Base-by-base conservation (phyloP, 2,329 filamentous ascomycete species). In the Ceratocystis ficicola region DNA sequence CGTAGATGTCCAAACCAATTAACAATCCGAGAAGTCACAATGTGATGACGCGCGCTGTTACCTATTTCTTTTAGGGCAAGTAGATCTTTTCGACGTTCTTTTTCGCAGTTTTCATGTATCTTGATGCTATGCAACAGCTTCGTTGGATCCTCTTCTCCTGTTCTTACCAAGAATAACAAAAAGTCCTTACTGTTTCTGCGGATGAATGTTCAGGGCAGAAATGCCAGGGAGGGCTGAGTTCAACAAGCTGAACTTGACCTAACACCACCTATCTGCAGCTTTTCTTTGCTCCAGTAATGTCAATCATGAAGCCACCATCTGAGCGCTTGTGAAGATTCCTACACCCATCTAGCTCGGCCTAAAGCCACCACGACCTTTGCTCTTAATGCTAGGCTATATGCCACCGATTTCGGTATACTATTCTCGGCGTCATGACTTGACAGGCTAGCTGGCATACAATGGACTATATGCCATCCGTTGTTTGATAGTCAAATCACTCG, bases 161-260 rank as follows among this genome's bases (percentile, higher is more conserved):
- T 59, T n/a, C 55, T 36, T 59, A n/a, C 55, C 28, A 57, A 15
- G 10, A 52, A 25, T 17, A 22, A 17, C 22, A 44, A 17, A 63
- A 63, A 50, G 61, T 50, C 48, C 32, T 36, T 48, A 28, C 61
- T 44, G 46, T 17, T 48, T 28, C 30, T 8, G 10, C 5, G 10
- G 12, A 15, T 63, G 25, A 28, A 63, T 63, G 61, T 63, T 28
- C 36, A 25, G 32, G 61, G 44, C 61, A 63, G 15, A 48, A 63
- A 59, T 5, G 7, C 41, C 44, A 44, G 59, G 59, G 59, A 62
- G 59, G 22, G 30, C 20, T 17, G 25, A 28, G 5, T 25, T 25
- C 7, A 25, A 22, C 15, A 2, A 52, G n/a, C 8, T n/a, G 48
- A 52, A n/a, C 48, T 8, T 41, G 36, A 41, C 36, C 10, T 41